A percentile compares a stretch with the other conserved stretches of the same genome.
These are phyloP conservation scores for Boletellus sp. DNA, from an alignment of 1,284 basidiomycete genomes.

Conservation along the genomic window DNA sequence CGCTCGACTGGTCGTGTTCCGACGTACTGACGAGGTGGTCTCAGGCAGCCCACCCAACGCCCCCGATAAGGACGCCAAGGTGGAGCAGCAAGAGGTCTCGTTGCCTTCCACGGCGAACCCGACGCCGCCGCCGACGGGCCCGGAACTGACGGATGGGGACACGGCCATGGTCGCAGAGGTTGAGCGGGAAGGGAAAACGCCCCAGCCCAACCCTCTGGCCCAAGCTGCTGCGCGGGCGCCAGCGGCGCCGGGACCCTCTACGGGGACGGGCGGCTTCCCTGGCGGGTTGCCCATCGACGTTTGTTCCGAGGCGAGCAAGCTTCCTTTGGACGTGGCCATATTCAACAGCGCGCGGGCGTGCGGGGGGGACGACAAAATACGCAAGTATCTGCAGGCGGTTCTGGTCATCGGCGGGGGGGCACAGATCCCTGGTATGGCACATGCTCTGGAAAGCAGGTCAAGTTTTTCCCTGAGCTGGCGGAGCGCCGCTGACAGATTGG, in stretches of 20 bases:
- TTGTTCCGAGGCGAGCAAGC: constrained; percentile 80
- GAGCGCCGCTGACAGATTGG: constrained; percentile 7
- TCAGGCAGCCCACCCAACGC: constrained; percentile 26
- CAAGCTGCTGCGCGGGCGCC: constrained; percentile 15
- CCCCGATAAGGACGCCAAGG: constrained; percentile 27
- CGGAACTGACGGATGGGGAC: constrained; percentile 31
- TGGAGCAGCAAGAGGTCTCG: constrained; percentile 35
- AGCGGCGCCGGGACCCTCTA: constrained; percentile 18
- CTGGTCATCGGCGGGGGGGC: constrained; percentile 85
- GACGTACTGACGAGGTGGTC: background rate
- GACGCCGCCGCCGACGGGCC: constrained; percentile 28
- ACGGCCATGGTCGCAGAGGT: constrained; percentile 46
- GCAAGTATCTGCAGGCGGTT: constrained; percentile 86
- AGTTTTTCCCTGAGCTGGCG: constrained; percentile 15
- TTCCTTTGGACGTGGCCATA: constrained; percentile 92
- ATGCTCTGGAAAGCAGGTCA: constrained; percentile 77
- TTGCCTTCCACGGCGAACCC: constrained; percentile 34
- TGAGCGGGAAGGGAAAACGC: constrained; percentile 46
- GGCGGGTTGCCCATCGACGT: constrained; percentile 62
- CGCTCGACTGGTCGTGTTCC: background rate
- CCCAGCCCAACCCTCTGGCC: constrained; percentile 21
- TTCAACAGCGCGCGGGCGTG: constrained; percentile 86
- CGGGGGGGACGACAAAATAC: constrained; percentile 85
- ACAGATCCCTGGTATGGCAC: constrained; percentile 69
- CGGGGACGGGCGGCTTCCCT: constrained; percentile 23